Conservation (phyloP, 192 early-diverging fungal genomes). For the Tieghemiomyces parasiticus region DNA sequence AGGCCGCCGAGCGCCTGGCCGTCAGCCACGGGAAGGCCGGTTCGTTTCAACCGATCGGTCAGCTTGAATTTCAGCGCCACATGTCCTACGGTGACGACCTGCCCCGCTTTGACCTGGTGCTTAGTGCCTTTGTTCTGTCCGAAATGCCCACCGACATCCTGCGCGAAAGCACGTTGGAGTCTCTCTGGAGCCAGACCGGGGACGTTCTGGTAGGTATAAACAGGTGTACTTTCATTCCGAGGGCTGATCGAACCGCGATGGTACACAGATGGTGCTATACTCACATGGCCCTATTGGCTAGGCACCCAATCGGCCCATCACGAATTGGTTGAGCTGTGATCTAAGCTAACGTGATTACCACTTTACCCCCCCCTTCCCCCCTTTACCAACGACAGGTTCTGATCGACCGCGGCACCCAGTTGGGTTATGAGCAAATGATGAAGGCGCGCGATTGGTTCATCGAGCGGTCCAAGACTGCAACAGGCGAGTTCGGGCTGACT, state of each 20-base stretch:
- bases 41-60: conserved; percentile 6
- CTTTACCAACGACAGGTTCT: no score
- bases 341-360: no score
- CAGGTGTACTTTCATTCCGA: no score
- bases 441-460: conserved; percentile 54
- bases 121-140: conserved; percentile 53
- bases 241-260: no score
- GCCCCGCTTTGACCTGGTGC: conserved; percentile 45
- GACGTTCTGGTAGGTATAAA: conserved; percentile 54
- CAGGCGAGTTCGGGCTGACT: not conserved
- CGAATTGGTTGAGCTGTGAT: no score
- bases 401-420: conserved; percentile 68
- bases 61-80: conserved; percentile 42
- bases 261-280: no score
- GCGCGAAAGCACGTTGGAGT: conserved; percentile 45
- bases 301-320: no score
- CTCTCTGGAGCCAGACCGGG: conserved; percentile 62
- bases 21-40: not conserved
- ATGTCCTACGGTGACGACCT: conserved; percentile 29
- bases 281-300: no score
- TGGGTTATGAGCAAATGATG: conserved; percentile 46
- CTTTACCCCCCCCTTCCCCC: no score
- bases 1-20: conserved; percentile 39
- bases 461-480: conserved; percentile 18
- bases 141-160: conserved; percentile 54